Conservation (phyloP, 352 stramenopile species). For the Globisporangium emineosum region DNA sequence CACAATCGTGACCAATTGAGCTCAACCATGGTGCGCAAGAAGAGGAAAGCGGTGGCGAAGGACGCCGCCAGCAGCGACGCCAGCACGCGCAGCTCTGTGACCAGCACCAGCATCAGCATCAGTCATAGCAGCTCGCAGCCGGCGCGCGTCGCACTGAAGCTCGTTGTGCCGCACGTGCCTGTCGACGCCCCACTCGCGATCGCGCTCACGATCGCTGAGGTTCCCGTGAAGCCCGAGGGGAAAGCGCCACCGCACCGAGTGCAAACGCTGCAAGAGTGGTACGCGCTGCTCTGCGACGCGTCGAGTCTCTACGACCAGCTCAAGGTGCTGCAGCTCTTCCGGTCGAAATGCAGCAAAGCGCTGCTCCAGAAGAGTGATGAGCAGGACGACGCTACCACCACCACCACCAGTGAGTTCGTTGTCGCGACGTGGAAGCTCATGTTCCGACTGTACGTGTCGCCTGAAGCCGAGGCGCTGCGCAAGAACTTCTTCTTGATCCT, state of each 20-base stretch:
- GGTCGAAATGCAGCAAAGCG: constrained; percentile 45
- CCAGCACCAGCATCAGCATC: constrained; percentile 6
- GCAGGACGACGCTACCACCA: not conserved
- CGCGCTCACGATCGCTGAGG: constrained; percentile 24
- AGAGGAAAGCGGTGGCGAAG: constrained; percentile 72
- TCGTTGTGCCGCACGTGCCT: constrained; percentile 25
- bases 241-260: constrained; percentile 9
- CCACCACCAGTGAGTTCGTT: constrained; percentile 19
- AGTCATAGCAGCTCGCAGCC: constrained; percentile 20
- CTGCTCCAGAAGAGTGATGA: not conserved
- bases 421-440: constrained; percentile 45
- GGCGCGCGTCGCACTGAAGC: constrained; percentile 30
- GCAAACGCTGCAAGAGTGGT: constrained; percentile 38
- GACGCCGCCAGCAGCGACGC: constrained; percentile 30
- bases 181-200: constrained; percentile 36
- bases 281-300: constrained; percentile 28
- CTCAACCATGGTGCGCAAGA: constrained; percentile 69
- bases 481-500: constrained; percentile 73
- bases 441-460: constrained; percentile 57
- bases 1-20: not conserved
- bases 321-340: constrained; percentile 72
- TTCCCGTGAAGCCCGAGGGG: constrained; percentile 21
- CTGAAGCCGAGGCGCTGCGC: constrained; percentile 32
- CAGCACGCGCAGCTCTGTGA: not conserved
- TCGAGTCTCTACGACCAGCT: constrained; percentile 60